Conservation (phyloP, 257 asterid species). For the Solanum arcanum region DNA sequence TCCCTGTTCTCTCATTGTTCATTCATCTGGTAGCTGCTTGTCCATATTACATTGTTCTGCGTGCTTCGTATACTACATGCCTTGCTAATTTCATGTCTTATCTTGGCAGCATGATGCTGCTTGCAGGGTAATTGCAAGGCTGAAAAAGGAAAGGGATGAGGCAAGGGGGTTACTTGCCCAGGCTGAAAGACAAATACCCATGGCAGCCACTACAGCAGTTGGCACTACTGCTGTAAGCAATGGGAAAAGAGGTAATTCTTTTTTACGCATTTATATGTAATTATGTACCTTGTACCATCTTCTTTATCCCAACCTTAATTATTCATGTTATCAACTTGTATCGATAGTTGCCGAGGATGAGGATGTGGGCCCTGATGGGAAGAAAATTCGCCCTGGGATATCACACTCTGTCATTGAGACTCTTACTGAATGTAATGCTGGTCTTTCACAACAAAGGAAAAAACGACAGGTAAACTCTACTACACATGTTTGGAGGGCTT, state of each 20-base stretch:
- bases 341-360: slow-evolving; percentile 66
- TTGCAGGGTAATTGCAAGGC: slow-evolving; percentile 97
- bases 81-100: background rate
- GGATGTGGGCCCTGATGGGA: slow-evolving; percentile 66
- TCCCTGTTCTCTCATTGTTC: background rate
- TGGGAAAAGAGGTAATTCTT: slow-evolving; percentile 81
- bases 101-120: slow-evolving; percentile 95
- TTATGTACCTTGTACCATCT: background rate
- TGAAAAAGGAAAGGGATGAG: slow-evolving; percentile 95
- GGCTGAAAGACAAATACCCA: slow-evolving; percentile 83
- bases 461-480: slow-evolving; percentile 60
- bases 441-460: slow-evolving; percentile 87
- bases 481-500: background rate
- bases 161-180: slow-evolving; percentile 71
- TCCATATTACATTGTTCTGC: background rate
- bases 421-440: slow-evolving; percentile 80
- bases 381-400: slow-evolving; percentile 73
- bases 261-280: background rate
- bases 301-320: background rate
- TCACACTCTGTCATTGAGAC: slow-evolving; percentile 61
- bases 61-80: background rate
- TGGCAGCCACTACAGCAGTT: slow-evolving; percentile 26
- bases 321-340: background rate
- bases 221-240: slow-evolving; percentile 51
- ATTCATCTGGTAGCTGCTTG: background rate